Base-by-base conservation (phyloP, 805 yeast genomes). In the Suhomyces sp. region DNA sequence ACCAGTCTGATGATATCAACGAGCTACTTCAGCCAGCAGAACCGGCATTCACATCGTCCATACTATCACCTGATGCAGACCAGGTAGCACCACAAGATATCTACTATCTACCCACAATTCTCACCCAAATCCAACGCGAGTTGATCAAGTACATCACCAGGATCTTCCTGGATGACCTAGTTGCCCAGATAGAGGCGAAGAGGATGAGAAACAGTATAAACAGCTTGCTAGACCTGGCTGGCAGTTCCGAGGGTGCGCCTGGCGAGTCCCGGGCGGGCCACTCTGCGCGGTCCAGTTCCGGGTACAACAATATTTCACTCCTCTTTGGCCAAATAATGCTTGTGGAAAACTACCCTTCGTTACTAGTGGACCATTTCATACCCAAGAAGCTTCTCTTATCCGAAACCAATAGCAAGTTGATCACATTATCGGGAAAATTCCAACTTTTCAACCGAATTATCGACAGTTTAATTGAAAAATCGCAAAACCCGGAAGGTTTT, bases 291-390 rank as follows among this genome's bases (percentile, higher is more conserved):
- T 45, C 24, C 40, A 12, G 41, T 22, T 8, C 46, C 40, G 19
- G 15, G 17, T 58, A 54, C 24, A 77, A 78, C 9, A 63, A 77
- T 56, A 65, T 79, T n/a, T 66, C 71, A 41, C 59, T 82, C 52
- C 62, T 80, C 51, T 65, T 73, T 44, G 73, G 76, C 6, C 84
- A 80, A 58, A 63, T 85, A 4, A 62, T 73, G 36, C 76, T 78
- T n/a, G 68, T 85, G 0, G 72, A 80, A 3, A 83, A 80, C 59
- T 92, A 88, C 66, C 90, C 93, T 2, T 82, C 86, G 42, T 68
- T 88, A 40, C 65, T 88, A 44, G 92, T 88, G 29, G 88, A 87
- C 58, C 94, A 88, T 66, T 88, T 83, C 60, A 84, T 87, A 65
- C 91, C 94, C 6, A 83, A 83, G 58, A 86, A 85, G 52, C 69